Evolutionary conservation across 2,329 filamentous ascomycete genomes (phyloP).

Genomic region (Ophiocordyceps robertsii): DNA sequence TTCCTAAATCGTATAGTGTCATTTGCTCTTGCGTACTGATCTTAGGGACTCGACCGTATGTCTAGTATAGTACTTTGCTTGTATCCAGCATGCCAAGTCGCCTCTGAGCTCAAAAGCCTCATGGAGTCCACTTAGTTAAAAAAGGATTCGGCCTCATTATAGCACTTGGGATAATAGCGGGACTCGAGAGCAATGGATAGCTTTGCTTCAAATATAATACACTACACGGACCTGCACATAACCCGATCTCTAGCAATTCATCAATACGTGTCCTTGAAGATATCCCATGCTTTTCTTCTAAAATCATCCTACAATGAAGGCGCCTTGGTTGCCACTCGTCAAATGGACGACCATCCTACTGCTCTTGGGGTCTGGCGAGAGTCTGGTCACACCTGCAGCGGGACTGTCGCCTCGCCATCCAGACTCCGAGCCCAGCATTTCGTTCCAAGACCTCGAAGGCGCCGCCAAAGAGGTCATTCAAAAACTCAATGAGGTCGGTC

Average conservation of each 20-base stretch:
- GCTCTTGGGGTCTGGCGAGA: not conserved
- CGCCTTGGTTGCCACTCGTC: not conserved
- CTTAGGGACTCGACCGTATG: too few relatives aligned
- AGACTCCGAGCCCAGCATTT: not conserved
- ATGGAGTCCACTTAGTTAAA: too few relatives aligned
- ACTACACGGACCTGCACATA: not conserved
- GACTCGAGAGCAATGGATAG: too few relatives aligned
- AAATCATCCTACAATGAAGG: not conserved
- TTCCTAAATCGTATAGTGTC: too few relatives aligned
- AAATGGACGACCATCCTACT: not conserved
- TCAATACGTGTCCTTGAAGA: not conserved
- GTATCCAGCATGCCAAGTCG: too few relatives aligned
- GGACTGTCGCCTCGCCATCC: not conserved
- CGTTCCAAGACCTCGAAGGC: not conserved
- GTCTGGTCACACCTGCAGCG: not conserved
- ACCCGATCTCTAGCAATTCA: not conserved
- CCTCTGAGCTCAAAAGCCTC: too few relatives aligned
- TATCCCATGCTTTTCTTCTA: not conserved
- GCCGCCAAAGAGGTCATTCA: not conserved
- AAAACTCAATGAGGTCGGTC: not conserved
- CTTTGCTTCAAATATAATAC: too few relatives aligned
- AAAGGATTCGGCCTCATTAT: too few relatives aligned
- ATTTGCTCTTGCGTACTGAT: too few relatives aligned
- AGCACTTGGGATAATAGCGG: too few relatives aligned
- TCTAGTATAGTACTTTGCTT: too few relatives aligned